Percentiles rank a stretch among this genome's conserved stretches.
Conservation (phyloP, 2,329 filamentous ascomycete species). For the Diaporthe ilicicola region DNA sequence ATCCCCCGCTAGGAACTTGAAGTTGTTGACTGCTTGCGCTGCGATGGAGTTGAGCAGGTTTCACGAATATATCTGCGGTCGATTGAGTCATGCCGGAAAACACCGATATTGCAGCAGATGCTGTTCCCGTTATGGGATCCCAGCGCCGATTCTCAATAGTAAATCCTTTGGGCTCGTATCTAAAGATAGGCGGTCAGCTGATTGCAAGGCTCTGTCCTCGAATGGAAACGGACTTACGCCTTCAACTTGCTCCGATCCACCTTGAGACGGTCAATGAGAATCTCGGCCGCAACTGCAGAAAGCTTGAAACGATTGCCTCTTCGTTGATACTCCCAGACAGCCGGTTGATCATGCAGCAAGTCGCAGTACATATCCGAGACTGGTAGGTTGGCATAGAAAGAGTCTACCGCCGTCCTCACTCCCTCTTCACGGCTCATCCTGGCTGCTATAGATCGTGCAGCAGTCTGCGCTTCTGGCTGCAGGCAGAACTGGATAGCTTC, state of each 20-base stretch:
- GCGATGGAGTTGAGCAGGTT: too few species aligned
- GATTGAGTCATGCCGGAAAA: not conserved
- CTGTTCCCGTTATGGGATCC: not conserved
- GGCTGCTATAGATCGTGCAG: not conserved
- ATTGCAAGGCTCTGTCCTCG: not conserved
- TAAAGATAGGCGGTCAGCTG: too few species aligned
- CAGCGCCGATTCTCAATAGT: not conserved
- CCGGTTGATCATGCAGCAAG: not conserved
- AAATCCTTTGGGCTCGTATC: not conserved
- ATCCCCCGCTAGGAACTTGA: too few species aligned
- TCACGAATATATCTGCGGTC: not conserved
- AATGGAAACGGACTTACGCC: not conserved
- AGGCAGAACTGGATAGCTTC: not conserved
- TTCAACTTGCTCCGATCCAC: not conserved
- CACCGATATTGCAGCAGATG: not conserved
- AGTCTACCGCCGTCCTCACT: not conserved
- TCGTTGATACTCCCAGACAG: not conserved
- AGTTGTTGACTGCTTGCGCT: too few species aligned
- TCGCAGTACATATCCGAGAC: not conserved
- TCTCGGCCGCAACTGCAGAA: not conserved
- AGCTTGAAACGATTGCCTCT: not conserved
- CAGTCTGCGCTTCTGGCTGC: not conserved
- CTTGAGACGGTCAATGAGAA: not conserved
- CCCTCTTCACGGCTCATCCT: not conserved
- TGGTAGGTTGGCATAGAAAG: not conserved